Conservation (phyloP, 352 stramenopile species). For the Globisporangium nunn region DNA sequence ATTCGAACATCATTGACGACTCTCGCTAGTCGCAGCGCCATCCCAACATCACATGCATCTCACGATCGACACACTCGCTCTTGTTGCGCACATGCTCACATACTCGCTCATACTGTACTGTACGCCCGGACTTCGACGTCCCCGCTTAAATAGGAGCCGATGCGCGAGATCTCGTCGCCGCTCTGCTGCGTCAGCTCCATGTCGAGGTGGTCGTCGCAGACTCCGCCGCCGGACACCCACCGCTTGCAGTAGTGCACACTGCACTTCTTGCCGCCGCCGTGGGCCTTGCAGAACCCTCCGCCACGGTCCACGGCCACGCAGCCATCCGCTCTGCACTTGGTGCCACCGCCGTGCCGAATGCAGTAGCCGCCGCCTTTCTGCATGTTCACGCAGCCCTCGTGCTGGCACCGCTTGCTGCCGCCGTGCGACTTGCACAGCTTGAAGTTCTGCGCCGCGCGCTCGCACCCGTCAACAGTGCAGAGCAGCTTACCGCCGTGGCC, state of each 20-base stretch:
- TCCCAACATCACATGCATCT: too few relatives aligned
- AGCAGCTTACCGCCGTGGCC: conserved; percentile 75
- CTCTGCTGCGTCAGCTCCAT: conserved; percentile 45
- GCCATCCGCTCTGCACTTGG: conserved; percentile 59
- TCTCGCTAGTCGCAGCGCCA: too few relatives aligned
- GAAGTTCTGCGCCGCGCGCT: conserved; percentile 71
- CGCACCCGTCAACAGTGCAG: conserved; percentile 74
- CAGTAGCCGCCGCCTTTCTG: conserved; percentile 80
- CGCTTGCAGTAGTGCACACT: conserved; percentile 58
- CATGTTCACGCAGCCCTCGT: conserved; percentile 78
- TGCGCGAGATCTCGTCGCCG: conserved; percentile 45
- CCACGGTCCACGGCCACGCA: conserved; percentile 67
- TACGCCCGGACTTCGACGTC: conserved; percentile 3
- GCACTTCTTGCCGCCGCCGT: conserved; percentile 81
- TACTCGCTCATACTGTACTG: background rate
- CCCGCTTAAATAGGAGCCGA: conserved; percentile 67
- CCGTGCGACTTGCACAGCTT: conserved; percentile 82
- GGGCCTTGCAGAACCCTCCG: conserved; percentile 78
- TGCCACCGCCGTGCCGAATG: conserved; percentile 77
- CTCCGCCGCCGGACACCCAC: conserved; percentile 75
- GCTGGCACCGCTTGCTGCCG: conserved; percentile 58
- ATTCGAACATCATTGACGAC: too few relatives aligned
- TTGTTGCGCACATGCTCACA: background rate
- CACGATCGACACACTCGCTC: too few relatives aligned
- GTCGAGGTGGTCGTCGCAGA: conserved; percentile 62